Conservation (phyloP, 441 rosid species). For the Euphorbia schlechtendalii region DNA sequence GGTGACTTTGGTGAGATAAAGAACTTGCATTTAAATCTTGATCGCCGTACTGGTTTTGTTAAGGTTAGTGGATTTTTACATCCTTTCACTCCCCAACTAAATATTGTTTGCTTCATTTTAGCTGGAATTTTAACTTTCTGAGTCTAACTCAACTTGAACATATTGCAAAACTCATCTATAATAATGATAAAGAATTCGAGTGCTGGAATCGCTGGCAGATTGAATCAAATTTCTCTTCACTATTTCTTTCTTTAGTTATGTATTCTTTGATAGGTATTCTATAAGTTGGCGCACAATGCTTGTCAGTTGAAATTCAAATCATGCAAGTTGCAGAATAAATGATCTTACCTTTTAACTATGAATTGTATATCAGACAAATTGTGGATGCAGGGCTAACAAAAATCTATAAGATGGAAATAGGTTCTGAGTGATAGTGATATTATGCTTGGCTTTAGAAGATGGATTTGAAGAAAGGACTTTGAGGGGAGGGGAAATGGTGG, state of each 20-base stretch:
- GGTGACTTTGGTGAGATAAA: constrained; percentile 91
- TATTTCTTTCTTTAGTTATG: background rate
- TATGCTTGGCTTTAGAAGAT: background rate
- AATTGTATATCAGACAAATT: background rate
- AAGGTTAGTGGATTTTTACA: constrained; percentile 45
- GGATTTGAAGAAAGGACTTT: background rate
- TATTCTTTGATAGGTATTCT: background rate
- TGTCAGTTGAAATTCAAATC: no score
- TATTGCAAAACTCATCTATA: background rate
- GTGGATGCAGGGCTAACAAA: background rate
- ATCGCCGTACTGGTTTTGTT: constrained; percentile 91
- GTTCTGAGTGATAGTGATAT: background rate
- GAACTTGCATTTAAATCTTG: constrained; percentile 82
- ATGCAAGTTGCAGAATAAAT: background rate
- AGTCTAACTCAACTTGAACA: background rate
- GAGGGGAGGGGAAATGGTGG: background rate
- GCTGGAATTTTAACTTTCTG: background rate
- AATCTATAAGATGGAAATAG: background rate
- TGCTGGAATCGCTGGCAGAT: background rate
- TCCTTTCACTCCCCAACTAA: background rate
- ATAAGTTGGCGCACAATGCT: background rate
- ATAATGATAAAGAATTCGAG: background rate
- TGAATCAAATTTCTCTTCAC: background rate
- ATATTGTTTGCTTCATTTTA: constrained; percentile 2
- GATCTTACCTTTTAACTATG: background rate